Evolutionary conservation across 2,329 filamentous ascomycete species (phyloP).

Genomic region (Dactylella cylindrospora): DNA sequence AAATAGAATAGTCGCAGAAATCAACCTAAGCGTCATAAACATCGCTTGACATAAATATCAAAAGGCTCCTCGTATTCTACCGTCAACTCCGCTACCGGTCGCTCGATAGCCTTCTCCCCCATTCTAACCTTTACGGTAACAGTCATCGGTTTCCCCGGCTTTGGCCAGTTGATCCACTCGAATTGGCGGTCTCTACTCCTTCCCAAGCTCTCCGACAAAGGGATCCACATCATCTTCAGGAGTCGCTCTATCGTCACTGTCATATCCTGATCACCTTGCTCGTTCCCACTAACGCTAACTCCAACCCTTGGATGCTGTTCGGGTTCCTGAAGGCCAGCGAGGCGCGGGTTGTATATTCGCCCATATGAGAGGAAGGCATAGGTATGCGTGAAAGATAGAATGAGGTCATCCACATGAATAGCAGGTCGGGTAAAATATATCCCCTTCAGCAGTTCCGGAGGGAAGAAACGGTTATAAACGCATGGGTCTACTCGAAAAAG

Average conservation of each 20-base stretch:
- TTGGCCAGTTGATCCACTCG: conserved; percentile 20
- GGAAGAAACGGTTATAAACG: conserved; percentile 41
- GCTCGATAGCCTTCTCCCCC: conserved; percentile 9
- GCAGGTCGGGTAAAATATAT: conserved; percentile 32
- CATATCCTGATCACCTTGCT: conserved; percentile 19
- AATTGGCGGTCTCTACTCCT: conserved; percentile 37
- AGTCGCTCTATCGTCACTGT: conserved; percentile 39
- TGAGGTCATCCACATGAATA: conserved; percentile 36
- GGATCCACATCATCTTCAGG: conserved; percentile 42
- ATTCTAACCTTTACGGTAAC: conserved; percentile 21
- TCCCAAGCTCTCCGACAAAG: conserved; percentile 27
- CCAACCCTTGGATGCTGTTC: conserved; percentile 5
- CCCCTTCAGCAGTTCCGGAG: conserved; percentile 24
- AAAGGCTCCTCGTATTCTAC: conserved; percentile 40
- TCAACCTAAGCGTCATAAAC: conserved; percentile 2
- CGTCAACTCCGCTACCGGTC: conserved; percentile 25
- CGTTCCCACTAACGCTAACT: conserved; percentile 3
- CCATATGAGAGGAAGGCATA: conserved; percentile 39
- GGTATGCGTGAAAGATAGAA: conserved; percentile 32
- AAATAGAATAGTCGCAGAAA: too few relatives aligned
- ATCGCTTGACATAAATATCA: conserved; percentile 21
- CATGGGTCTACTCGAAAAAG: conserved; percentile 41
- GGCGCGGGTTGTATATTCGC: conserved; percentile 27
- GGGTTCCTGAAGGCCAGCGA: conserved; percentile 15
- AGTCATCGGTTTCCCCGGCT: conserved; percentile 27